Evolutionary conservation across 306 rosid species (phyloP).

Genomic region (Oxytropis ochrocephala): DNA sequence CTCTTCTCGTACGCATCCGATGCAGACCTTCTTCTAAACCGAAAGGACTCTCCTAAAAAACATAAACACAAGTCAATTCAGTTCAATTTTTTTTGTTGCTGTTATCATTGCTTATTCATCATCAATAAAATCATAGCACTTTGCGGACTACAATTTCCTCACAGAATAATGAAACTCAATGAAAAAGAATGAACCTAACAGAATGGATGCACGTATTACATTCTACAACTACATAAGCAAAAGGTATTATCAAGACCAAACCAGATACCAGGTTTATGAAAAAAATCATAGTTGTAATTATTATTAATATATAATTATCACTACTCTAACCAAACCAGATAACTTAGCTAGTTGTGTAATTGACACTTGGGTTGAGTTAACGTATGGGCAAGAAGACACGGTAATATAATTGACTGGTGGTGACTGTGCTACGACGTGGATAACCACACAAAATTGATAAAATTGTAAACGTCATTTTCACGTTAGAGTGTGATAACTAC

Average conservation of each 20-base stretch:
- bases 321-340: background rate
- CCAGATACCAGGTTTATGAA: too few relatives aligned
- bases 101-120: background rate
- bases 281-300: too few relatives aligned
- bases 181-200: background rate
- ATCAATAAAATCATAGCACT: background rate
- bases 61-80: background rate
- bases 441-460: slow-evolving; percentile 2
- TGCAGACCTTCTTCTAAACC: slow-evolving; percentile 60
- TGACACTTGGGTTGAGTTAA: slow-evolving; percentile 15
- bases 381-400: background rate
- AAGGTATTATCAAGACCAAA: background rate
- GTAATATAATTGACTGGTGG: background rate
- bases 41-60: slow-evolving; percentile 55
- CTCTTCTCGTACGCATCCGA: slow-evolving; percentile 69
- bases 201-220: background rate
- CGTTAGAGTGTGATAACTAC: background rate
- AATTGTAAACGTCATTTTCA: slow-evolving; percentile 4
- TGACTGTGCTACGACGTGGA: background rate
- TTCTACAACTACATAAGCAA: background rate
- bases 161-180: background rate
- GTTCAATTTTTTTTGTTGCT: background rate
- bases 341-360: background rate
- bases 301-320: too few relatives aligned
- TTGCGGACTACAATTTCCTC: background rate